These are phyloP conservation scores for Urtica urens DNA, from an alignment of 306 rosid species.

Conservation along the genomic window DNA sequence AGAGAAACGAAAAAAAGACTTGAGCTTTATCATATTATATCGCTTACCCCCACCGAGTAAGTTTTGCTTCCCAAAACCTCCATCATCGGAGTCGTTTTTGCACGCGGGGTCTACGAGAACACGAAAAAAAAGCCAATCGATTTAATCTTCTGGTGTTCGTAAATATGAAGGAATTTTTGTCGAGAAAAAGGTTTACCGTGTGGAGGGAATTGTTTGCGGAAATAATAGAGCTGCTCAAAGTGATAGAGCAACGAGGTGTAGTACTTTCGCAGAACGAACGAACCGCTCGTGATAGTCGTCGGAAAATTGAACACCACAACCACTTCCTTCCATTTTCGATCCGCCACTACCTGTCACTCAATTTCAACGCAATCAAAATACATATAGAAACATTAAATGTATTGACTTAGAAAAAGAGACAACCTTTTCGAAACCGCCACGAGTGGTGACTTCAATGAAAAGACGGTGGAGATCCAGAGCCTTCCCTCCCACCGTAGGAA, in stretches of 20 bases:
- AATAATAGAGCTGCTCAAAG: constrained; percentile 79
- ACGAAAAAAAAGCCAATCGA: too few species aligned
- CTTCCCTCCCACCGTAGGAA: constrained; percentile 70
- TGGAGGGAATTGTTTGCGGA: constrained; percentile 41
- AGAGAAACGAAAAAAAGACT: too few species aligned
- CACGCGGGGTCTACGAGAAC: constrained; percentile 28
- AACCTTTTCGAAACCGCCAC: constrained; percentile 84
- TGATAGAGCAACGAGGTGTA: constrained; percentile 64
- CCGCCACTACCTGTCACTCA: constrained; percentile 47
- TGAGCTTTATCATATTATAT: too few species aligned
- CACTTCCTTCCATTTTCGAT: constrained; percentile 81
- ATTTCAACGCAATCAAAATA: constrained; percentile 8
- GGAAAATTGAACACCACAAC: constrained; percentile 45
- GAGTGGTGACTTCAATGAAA: constrained; percentile 69
- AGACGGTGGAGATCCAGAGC: constrained; percentile 58
- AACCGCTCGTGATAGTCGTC: constrained; percentile 53
- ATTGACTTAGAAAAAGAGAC: neutral
- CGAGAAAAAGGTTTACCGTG: too few species aligned
- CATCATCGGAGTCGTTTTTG: constrained; percentile 25
- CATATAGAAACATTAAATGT: neutral
- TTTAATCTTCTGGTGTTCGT: too few species aligned
- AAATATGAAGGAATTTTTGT: too few species aligned
- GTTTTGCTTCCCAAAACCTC: constrained; percentile 28
- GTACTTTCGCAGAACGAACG: constrained; percentile 63
- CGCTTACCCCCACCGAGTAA: constrained; percentile 29